Conservation (phyloP, 2,329 filamentous ascomycete genomes). For the Sarocladiaceae sp. region DNA sequence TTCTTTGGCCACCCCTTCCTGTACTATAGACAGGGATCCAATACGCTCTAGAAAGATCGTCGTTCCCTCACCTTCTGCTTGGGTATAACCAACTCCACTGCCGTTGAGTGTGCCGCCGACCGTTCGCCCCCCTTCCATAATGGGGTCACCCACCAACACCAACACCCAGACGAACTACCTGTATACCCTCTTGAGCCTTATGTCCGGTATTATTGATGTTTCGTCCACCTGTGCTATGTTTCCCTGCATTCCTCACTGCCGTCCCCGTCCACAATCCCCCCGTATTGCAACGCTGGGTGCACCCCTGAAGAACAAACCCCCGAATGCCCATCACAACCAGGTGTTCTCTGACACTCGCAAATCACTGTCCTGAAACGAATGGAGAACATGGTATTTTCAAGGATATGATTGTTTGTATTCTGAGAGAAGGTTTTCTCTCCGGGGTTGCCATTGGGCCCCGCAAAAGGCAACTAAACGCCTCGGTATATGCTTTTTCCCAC, state of each 20-base stretch:
- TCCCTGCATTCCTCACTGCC: not conserved
- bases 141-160: not conserved
- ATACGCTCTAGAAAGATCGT: not conserved
- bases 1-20: not conserved
- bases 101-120: no score
- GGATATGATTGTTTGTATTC: conserved; percentile 7
- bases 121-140: not conserved
- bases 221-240: conserved; percentile 9
- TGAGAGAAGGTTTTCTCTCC: not conserved
- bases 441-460: not conserved
- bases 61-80: not conserved
- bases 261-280: not conserved
- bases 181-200: conserved; percentile 10
- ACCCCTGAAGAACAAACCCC: not conserved
- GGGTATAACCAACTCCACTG: not conserved
- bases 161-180: not conserved
- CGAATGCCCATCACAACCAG: no score
- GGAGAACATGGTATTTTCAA: not conserved
- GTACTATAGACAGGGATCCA: not conserved
- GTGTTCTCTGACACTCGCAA: not conserved
- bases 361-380: conserved; percentile 4
- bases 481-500: not conserved
- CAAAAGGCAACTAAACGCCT: not conserved
- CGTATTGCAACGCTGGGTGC: no score
- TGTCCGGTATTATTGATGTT: conserved; percentile 10